Percentiles rank a stretch among this genome's conserved stretches.
Conservation (phyloP, 2,329 filamentous ascomycete genomes). For the Sporothrix pallida region DNA sequence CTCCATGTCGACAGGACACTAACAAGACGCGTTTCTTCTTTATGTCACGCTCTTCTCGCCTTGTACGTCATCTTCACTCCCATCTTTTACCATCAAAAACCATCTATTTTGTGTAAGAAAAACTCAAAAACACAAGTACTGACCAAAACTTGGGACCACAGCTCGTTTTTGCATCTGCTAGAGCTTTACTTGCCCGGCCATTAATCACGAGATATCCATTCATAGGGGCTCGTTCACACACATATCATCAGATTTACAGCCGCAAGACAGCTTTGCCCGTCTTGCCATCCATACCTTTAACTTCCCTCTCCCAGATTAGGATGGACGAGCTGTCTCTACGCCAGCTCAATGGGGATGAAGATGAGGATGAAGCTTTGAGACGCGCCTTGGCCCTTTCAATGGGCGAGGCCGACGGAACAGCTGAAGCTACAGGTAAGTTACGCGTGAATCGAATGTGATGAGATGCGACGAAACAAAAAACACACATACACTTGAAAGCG, state of each 20-base stretch:
- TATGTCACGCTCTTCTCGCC: too few species aligned
- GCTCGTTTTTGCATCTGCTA: too few species aligned
- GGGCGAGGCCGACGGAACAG: constrained; percentile 36
- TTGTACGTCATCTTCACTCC: too few species aligned
- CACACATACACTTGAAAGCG: not conserved
- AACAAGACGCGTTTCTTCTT: too few species aligned
- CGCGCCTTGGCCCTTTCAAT: constrained; percentile 66
- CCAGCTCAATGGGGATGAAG: constrained; percentile 46
- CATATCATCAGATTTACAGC: too few species aligned
- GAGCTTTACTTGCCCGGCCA: too few species aligned
- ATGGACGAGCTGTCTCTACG: constrained; percentile 40
- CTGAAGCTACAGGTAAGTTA: not conserved
- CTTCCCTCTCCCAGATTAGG: constrained; percentile 20
- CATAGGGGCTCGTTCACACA: too few species aligned
- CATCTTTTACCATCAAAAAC: too few species aligned
- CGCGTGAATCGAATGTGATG: not conserved
- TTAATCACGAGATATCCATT: not conserved
- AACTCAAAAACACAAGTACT: too few species aligned
- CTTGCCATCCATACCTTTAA: not conserved
- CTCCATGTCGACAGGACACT: too few species aligned
- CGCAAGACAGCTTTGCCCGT: not conserved
- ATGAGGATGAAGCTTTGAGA: constrained; percentile 65
- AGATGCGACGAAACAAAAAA: not conserved
- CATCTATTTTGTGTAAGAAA: too few species aligned
- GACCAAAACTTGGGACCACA: too few species aligned